A percentile compares a stretch with the other conserved stretches of the same genome.
Evolutionary conservation across 2,329 filamentous ascomycete species (phyloP).

Genomic region (Gaeumannomyces sp.): DNA sequence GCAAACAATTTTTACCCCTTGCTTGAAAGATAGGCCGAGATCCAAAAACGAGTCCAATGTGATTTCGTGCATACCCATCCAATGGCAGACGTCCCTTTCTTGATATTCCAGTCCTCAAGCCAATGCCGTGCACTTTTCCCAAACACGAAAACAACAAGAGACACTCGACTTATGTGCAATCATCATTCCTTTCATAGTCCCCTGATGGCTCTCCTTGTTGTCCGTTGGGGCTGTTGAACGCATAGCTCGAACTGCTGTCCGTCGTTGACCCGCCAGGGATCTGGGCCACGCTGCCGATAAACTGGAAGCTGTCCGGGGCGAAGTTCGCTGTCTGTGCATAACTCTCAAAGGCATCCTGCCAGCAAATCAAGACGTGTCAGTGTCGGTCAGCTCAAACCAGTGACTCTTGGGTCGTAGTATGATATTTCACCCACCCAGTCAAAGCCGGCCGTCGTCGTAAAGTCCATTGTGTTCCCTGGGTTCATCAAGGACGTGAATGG

Average conservation of each 20-base stretch:
- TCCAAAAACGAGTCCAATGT: background rate
- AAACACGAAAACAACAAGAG: background rate
- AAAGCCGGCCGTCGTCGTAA: conserved; percentile 40
- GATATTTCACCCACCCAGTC: conserved; percentile 46
- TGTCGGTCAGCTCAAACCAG: background rate
- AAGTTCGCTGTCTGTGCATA: conserved; percentile 50
- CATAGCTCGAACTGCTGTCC: conserved; percentile 2
- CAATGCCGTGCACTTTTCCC: background rate
- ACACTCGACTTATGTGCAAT: background rate
- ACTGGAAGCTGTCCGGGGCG: conserved; percentile 45
- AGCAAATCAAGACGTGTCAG: conserved; percentile 17
- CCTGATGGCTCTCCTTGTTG: conserved; percentile 12
- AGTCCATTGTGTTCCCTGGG: conserved; percentile 35
- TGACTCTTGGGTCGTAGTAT: background rate
- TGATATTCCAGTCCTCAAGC: background rate
- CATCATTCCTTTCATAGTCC: conserved; percentile 7
- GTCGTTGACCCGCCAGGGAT: background rate
- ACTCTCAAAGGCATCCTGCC: conserved; percentile 49
- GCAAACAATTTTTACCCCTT: no score
- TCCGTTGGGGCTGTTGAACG: conserved; percentile 6
- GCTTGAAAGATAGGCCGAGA: no score
- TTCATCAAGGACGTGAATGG: conserved; percentile 49
- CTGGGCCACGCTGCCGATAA: conserved; percentile 30
- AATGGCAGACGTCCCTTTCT: background rate
- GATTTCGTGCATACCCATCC: background rate